Evolutionary conservation across 768 basidiomycete species (phyloP), one percentile per base, ranked within the genome.

Genomic region (Clavulina sp.): DNA sequence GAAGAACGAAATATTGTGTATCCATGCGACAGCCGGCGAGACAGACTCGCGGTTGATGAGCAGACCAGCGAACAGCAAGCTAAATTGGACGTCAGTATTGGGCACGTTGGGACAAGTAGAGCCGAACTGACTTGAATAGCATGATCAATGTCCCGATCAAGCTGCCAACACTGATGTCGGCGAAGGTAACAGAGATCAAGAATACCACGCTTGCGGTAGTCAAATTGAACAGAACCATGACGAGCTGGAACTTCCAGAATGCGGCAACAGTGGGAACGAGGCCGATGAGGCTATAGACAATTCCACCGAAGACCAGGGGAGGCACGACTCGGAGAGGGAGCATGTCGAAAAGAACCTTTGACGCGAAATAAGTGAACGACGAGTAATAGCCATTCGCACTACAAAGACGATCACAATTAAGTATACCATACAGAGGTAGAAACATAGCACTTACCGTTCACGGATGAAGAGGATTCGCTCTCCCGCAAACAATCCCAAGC

Each of bases 181-280:
- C 76, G 58, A 95, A 84, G 1, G 85, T 78, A 53, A 97, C 86
- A 23, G 88, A 92, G 32, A 99, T 70, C 65, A 89, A 74, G 3
- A 99, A 68, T 21, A 97, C 84, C 36, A 93, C 83, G 61, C 82
- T 86, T 28, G 92, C 89, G 1, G 95, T 92, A 1, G 92, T 85
- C 58, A 99, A 66, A 68, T 99, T 99, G 79, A 97, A 97, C 34
- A 99, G 68, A 6, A 99, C 89, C 34, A 99, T 74, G 1, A 83
- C 85, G 57, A 97, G 78, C 69, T 96, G 81, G 70, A 99, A 97
- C 69, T 95, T 96, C 95, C 95, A 97, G 71, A 96, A 97, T 5
- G 76, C 78, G 0, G 78, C 69, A 5, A 96, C 84, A 13, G 80
- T 81, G 2, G 89, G 85, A 6, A 97, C 95, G 44, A 99, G 78